Evolutionary conservation across 1,284 basidiomycete genomes (phyloP), one percentile per base, ranked within the genome.

Genomic region (Boletus subluridellus): DNA sequence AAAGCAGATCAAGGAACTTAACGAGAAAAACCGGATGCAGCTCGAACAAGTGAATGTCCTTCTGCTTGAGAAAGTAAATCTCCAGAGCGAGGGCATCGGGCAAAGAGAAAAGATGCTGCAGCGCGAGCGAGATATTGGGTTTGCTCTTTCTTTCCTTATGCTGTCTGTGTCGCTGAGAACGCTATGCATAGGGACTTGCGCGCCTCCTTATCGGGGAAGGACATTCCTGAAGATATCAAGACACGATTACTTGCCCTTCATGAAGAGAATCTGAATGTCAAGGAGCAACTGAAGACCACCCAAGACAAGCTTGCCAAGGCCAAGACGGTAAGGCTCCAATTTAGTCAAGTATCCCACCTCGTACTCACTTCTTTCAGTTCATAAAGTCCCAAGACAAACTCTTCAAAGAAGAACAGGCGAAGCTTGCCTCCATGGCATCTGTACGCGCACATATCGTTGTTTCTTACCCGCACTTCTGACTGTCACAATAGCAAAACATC

Each of bases 371-470:
- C 28, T 60, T 44, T 21, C 65, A 94, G 89, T 95, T 96, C 73
- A 95, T 97, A 78, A 92, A 92, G 73, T 82, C 87, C 54, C 95
- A 97, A 73, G 94, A 96, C 76, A 91, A 92, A 65, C 78, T 94
- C 35, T 89, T 92, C 75, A 90, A 89, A 65, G 87, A 90, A 68
- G 85, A 90, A 63, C 85, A 87, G 55, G 82, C 82, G 5, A 81
- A 80, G 59, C 79, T 76, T 63, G 71, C 74, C 34, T 63, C 67
- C 8, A 41, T 55, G 49, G 62, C 71, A 11, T 32, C 59, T n/a
- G 73, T 72, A 47, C 55, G 52, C 42, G 32, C 5, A 66, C 64
- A 41, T 49, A 4, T 15, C 17, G 2, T 35, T 37, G 5, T 11
- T 44, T 48, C 24, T 35, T 55, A 5, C 3, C 4, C 15, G 11